phyloP scores from a whole-genome alignment of 139 green algal species.

The Haematococcus sp. region DNA sequence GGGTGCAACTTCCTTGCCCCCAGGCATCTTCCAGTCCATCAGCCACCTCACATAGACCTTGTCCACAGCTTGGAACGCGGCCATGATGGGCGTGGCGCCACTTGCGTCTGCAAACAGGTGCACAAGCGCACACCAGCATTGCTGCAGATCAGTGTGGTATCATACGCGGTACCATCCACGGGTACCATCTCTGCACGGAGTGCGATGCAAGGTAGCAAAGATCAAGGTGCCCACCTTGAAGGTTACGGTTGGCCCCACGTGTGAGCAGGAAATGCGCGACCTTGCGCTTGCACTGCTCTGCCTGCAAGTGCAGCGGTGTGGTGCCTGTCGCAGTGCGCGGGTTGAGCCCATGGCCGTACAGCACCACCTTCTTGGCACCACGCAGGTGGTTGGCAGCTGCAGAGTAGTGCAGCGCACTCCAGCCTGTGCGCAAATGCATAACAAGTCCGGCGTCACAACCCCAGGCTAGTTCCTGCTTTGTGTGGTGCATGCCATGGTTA shows the following conservation, averaged over 20 bases:
- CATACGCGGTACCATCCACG: neutral
- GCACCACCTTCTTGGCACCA: conserved; percentile 18
- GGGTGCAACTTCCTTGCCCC: too few species aligned
- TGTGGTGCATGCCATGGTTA: too few species aligned
- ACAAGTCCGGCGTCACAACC: neutral
- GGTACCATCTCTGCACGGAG: neutral
- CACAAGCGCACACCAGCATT: neutral
- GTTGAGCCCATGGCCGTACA: conserved; percentile 12
- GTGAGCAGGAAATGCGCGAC: conserved; percentile 16
- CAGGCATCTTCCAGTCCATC: too few species aligned
- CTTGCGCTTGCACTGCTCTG: neutral
- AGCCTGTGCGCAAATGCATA: conserved; percentile 5
- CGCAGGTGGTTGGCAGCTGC: conserved; percentile 25
- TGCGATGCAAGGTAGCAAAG: neutral
- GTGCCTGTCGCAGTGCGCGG: neutral
- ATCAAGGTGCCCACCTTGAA: neutral
- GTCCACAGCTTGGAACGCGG: too few species aligned
- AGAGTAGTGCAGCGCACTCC: conserved; percentile 20
- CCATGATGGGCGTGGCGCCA: too few species aligned
- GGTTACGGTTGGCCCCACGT: conserved; percentile 15
- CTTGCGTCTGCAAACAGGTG: too few species aligned
- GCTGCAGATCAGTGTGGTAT: neutral
- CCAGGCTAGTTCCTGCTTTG: neutral
- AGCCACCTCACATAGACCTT: too few species aligned
- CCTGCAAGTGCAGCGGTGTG: conserved; percentile 12